Conservation (phyloP, 2,329 filamentous ascomycete species). For the Hortaea sp. region DNA sequence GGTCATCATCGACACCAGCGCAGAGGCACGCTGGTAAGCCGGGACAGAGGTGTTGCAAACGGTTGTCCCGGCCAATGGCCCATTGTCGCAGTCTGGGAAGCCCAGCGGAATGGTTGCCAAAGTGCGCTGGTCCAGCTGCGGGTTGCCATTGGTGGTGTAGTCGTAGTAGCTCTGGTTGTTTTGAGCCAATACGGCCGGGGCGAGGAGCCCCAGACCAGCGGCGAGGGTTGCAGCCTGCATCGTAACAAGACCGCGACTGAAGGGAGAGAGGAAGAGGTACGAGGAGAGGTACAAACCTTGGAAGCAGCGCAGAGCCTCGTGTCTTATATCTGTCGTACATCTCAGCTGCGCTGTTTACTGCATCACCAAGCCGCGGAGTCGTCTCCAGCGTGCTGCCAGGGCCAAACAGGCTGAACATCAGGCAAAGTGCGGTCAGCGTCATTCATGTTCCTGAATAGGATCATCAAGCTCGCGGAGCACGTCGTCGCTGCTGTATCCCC, state of each 20-base stretch:
- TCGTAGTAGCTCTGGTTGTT: neutral
- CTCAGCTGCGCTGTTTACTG: too few relatives aligned
- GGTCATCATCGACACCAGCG: constrained; percentile 41
- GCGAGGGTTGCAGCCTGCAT: neutral
- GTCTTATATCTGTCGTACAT: too few relatives aligned
- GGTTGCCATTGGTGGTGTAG: neutral
- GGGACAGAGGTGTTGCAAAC: constrained; percentile 37
- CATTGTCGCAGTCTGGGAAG: constrained; percentile 40
- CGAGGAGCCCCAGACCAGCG: neutral
- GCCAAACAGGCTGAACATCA: too few relatives aligned
- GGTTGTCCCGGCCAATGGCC: constrained; percentile 37
- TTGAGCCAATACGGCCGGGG: neutral
- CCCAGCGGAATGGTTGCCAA: constrained; percentile 1
- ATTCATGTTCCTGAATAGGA: too few relatives aligned
- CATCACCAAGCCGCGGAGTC: too few relatives aligned
- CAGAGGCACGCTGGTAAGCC: constrained; percentile 24
- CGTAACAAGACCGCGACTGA: neutral
- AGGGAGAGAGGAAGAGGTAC: too few relatives aligned
- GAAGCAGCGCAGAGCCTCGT: too few relatives aligned
- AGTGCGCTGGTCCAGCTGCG: constrained; percentile 4
- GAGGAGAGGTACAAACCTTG: too few relatives aligned
- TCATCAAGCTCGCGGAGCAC: too few relatives aligned
- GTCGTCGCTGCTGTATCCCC: too few relatives aligned
- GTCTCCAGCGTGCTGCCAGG: too few relatives aligned
- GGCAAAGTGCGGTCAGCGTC: too few relatives aligned